phyloP scores from a whole-genome alignment of 257 asterid species.

The Phtheirospermum japonicum region DNA sequence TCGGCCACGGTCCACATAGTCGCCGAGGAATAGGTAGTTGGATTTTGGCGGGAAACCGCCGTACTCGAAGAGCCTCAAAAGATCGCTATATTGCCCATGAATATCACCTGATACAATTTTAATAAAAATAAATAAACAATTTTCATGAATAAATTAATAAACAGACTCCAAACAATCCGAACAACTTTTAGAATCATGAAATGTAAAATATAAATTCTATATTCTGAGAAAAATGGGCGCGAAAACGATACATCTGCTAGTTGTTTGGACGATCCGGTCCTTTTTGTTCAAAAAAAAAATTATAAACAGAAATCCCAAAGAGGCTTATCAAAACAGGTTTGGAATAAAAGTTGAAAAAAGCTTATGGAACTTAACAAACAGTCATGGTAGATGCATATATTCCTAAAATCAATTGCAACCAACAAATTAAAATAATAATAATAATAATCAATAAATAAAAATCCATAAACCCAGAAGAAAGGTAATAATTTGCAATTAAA shows the following conservation, averaged over 20 bases:
- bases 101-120: conserved; percentile 45
- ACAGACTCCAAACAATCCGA: too few species aligned
- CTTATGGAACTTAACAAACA: not conserved
- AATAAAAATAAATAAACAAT: not conserved
- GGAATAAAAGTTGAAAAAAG: not conserved
- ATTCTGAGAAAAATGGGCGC: not conserved
- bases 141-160: too few species aligned
- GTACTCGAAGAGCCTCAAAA: conserved; percentile 58
- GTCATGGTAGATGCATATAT: conserved; percentile 6
- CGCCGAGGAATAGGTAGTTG: conserved; percentile 57
- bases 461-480: conserved; percentile 12
- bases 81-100: conserved; percentile 64
- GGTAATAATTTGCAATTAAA: too few species aligned
- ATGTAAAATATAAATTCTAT: not conserved
- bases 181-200: conserved; percentile 1
- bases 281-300: conserved; percentile 4
- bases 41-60: conserved; percentile 61
- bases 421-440: conserved; percentile 3
- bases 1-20: conserved; percentile 57
- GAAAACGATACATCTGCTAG: conserved; percentile 13
- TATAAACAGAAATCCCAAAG: conserved; percentile 14
- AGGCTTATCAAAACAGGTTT: not conserved
- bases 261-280: conserved; percentile 1
- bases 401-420: conserved; percentile 22
- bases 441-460: not conserved